Evolutionary conservation across 352 stramenopile species (phyloP).

Genomic region (Pythium aphanidermatum): DNA sequence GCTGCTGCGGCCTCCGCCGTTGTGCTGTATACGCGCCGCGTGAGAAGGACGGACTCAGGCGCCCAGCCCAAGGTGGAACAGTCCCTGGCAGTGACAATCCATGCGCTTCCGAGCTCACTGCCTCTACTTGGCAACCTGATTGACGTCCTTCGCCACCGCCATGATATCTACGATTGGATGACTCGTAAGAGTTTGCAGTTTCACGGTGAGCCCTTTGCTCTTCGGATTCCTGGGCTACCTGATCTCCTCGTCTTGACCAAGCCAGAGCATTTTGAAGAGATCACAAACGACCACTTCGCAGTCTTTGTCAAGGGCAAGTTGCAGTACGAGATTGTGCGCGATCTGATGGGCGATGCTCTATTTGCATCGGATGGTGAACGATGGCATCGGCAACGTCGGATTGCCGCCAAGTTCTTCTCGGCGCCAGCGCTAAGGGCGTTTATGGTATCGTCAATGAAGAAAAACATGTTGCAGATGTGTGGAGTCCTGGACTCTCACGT

Average conservation of each 20-base stretch:
- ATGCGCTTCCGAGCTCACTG: conserved; percentile 11
- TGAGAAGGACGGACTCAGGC: no score
- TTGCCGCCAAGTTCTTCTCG: conserved; percentile 25
- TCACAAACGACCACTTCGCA: conserved; percentile 25
- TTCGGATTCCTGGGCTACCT: conserved; percentile 13
- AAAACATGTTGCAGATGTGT: conserved; percentile 9
- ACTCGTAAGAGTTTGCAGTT: conserved; percentile 7
- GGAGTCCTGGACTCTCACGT: conserved; percentile 1
- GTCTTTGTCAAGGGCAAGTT: conserved; percentile 23
- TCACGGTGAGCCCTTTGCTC: conserved; percentile 14
- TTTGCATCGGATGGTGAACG: conserved; percentile 20
- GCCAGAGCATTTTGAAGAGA: conserved; percentile 20
- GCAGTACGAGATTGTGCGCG: conserved; percentile 11
- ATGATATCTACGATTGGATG: conserved; percentile 41
- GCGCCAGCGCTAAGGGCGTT: conserved; percentile 17
- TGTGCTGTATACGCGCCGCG: no score
- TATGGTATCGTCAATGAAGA: conserved; percentile 15
- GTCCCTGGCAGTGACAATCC: no score
- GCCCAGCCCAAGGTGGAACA: no score
- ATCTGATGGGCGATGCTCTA: conserved; percentile 22
- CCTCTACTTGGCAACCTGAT: conserved; percentile 41
- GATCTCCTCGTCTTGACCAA: conserved; percentile 15
- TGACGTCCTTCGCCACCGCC: conserved; percentile 20
- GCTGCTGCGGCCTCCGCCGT: no score
- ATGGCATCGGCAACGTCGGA: conserved; percentile 27